A percentile compares a stretch with the other conserved stretches of the same genome.
These are phyloP conservation scores for Vigna trinervia DNA, from an alignment of 306 rosid species.

Conservation along the genomic window DNA sequence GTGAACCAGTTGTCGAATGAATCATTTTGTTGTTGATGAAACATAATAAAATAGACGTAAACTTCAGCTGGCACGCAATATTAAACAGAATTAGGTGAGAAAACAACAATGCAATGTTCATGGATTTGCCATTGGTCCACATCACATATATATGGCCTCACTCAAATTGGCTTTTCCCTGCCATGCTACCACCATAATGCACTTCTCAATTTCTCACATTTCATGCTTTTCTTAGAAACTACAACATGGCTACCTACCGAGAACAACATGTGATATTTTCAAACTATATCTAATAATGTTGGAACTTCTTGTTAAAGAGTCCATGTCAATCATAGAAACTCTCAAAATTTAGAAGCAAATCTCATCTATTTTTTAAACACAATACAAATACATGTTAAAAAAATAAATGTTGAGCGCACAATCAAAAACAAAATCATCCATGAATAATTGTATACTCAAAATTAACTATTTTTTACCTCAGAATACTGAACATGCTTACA, in stretches of 20 bases:
- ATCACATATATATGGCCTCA: neutral
- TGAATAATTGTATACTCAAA: neutral
- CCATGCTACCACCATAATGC: neutral
- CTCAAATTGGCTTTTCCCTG: neutral
- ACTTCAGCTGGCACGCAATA: slow-evolving; percentile 40
- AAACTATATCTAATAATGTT: too few species aligned
- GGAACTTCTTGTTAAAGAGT: too few species aligned
- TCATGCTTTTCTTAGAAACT: neutral
- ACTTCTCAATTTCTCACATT: neutral
- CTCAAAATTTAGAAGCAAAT: too few species aligned
- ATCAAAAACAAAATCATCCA: too few species aligned
- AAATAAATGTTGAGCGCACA: too few species aligned
- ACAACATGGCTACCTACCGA: neutral
- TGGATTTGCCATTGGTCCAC: slow-evolving; percentile 3
- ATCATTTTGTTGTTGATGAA: slow-evolving; percentile 9
- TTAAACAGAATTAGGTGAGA: slow-evolving; percentile 43
- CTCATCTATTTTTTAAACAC: too few species aligned
- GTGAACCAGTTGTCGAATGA: slow-evolving; percentile 14
- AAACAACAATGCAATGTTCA: slow-evolving; percentile 29
- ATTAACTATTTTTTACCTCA: neutral
- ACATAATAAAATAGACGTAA: slow-evolving; percentile 17
- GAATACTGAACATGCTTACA: neutral
- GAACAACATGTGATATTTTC: too few species aligned
- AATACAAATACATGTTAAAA: neutral
- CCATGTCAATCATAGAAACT: too few species aligned